Evolutionary conservation across 208 protist genomes (phyloP), one percentile per base, ranked within the genome.

Genomic region (Trypanosoma scelopori): DNA sequence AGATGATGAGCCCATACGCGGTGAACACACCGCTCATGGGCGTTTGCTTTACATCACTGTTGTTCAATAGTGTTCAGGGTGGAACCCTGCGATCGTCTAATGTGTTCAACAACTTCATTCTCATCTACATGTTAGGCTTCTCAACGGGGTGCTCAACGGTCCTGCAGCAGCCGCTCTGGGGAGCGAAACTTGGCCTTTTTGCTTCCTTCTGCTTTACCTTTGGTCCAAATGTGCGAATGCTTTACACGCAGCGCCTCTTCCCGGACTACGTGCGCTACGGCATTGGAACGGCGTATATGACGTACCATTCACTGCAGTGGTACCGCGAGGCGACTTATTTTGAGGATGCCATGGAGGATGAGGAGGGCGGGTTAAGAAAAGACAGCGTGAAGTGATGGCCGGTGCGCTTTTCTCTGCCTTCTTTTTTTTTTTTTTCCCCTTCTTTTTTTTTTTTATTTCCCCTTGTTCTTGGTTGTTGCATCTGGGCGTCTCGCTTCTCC

Each of bases 271-370:
- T 89, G 30, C 88, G 84, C 25, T 87, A 89, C 42, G 79, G 63
- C 15, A 85, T 94, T 28, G 88, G 88, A 13, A 47, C 61, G 16
- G 65, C 65, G 20, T 91, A 90, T 72, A 76, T 76, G 43, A 79
- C 81, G 18, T 94, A 92, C 50, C 85, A 94, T 46, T 48, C 70
- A 1, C 43, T 85, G 11, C 66, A 71, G 42, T 79, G 73, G 79
- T 80, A 83, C 42, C 48, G 63, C 16, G 73, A 65, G 23, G 20
- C 32, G 30, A 52, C 76, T 23, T 74, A 74, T 46, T 91, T 88
- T 65, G 85, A 94, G 50, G 88, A 94, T 76, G 88, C 88, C 13
- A 68, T 72, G 25, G 88, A 94, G 50, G 88, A 90, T 42, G 74
- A 37, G 5, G 73, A 76, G 3, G 82, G 79, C 20, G 75, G 81